phyloP scores from a whole-genome alignment of 2,329 filamentous ascomycete genomes.

The Botrytis deweyae region DNA sequence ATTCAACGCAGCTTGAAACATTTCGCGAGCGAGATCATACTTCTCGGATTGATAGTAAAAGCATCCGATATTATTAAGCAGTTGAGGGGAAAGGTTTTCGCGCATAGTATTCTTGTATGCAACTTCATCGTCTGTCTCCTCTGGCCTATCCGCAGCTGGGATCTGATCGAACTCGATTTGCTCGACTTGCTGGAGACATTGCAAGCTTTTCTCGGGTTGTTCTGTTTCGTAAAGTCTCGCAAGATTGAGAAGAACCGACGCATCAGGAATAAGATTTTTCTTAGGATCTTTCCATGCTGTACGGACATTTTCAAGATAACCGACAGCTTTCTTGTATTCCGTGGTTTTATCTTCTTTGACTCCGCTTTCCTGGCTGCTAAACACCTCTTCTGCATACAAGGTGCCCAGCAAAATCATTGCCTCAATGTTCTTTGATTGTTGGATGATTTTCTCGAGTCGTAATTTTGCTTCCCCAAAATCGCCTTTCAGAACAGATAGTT shows the following conservation, averaged over 20 bases:
- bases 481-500: conserved; percentile 79
- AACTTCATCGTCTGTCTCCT: conserved; percentile 58
- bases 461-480: conserved; percentile 92
- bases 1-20: conserved; percentile 89
- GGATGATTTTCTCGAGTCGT: conserved; percentile 88
- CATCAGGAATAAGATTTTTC: conserved; percentile 76
- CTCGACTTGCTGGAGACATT: conserved; percentile 89
- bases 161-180: conserved; percentile 82
- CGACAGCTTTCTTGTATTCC: conserved; percentile 83
- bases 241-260: conserved; percentile 86
- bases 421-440: conserved; percentile 79
- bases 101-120: conserved; percentile 63
- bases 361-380: conserved; percentile 68
- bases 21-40: conserved; percentile 72
- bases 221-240: conserved; percentile 86
- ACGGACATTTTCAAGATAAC: conserved; percentile 79
- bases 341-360: conserved; percentile 82
- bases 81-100: conserved; percentile 79
- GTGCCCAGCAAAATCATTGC: conserved; percentile 91
- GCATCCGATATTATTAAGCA: conserved; percentile 96
- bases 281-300: conserved; percentile 91
- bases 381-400: conserved; percentile 91
- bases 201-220: conserved; percentile 83
- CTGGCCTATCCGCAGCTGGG: conserved; percentile 64
- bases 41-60: conserved; percentile 90